phyloP scores from a whole-genome alignment of 805 yeast genomes.

The Brettanomyces sp. region DNA sequence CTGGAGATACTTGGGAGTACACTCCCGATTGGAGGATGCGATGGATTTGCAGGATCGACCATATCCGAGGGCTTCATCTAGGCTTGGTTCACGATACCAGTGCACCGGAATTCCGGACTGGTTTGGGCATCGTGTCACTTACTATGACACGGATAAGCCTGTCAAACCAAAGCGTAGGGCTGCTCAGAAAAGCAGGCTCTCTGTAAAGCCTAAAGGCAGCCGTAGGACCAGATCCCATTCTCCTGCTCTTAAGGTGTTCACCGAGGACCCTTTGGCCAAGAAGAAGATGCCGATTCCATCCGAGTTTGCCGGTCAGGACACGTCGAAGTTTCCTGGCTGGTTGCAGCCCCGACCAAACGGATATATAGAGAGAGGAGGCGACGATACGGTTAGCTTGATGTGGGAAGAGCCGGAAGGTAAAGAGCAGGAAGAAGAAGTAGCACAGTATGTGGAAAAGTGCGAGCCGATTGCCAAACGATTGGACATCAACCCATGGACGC shows the following conservation, averaged over 20 bases:
- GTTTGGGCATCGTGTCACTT: constrained; percentile 56
- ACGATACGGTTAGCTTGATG: constrained; percentile 50
- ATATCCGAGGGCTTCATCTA: constrained; percentile 70
- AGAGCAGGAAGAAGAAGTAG: constrained; percentile 21
- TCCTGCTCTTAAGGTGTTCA: constrained; percentile 7
- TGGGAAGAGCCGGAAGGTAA: constrained; percentile 45
- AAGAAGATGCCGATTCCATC: constrained; percentile 31
- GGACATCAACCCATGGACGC: constrained; percentile 50
- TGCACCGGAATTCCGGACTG: constrained; percentile 57
- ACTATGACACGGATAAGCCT: constrained; percentile 35
- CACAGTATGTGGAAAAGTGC: constrained; percentile 49
- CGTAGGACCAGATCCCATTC: constrained; percentile 14
- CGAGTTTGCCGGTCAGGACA: constrained; percentile 31
- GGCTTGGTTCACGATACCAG: constrained; percentile 70
- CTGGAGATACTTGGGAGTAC: constrained; percentile 69
- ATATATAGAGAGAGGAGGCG: constrained; percentile 76
- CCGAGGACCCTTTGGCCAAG: constrained; percentile 1
- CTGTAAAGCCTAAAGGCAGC: constrained; percentile 15
- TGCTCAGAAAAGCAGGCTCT: constrained; percentile 3
- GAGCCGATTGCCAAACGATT: constrained; percentile 47
- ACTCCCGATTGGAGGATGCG: constrained; percentile 66
- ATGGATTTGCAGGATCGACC: constrained; percentile 70
- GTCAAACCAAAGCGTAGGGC: not conserved
- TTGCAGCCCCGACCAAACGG: constrained; percentile 72
- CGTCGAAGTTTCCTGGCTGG: constrained; percentile 59